Evolutionary conservation across 2,329 filamentous ascomycete genomes (phyloP), one percentile per base, ranked within the genome.

Genomic region (Cercospora sp.): DNA sequence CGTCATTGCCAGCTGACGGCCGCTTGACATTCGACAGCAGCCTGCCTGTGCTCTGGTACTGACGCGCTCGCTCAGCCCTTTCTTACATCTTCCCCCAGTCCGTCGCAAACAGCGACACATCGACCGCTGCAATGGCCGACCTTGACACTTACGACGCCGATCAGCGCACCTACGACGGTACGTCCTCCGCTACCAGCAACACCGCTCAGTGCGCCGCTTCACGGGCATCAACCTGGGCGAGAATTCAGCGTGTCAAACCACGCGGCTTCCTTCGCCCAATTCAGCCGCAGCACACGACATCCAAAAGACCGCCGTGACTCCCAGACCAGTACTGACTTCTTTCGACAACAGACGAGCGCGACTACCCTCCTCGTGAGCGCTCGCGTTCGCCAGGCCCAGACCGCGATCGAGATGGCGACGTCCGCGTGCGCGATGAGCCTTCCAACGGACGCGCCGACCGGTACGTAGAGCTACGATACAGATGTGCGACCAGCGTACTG

Each of bases 61-160:
- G 53, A 58, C 53, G 23, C 53, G 26, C 53, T 58, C 53, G 53
- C 31, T 23, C 55, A 36, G 16, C 28, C 13, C 30, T n/a, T n/a
- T 18, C 55, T 33, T 13, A 23, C 55, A 23, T 16, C 55, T 58
- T 6, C 4, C 8, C 16, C 28, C 13, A 40, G n/a, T 36, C 53
- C 62, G 51, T 58, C 62, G 62, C 62, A 45, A 40, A 59, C 48
- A 20, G 48, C 28, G 20, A 64, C 20, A 33, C 65, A 63, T 18
- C 60, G 55, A 23, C 60, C 67, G 51, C 62, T 67, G 51, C 12
- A 30, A 82, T 80, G 80, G 79, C 80, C 73, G 82, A 81, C 75
- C 86, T 88, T 82, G 88, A 91, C 71, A 77, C 77, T 74, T 90
- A 89, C 82, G 88, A 90, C 78, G 85, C 85, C 75, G 88, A 90